A percentile compares a stretch with the other conserved stretches of the same genome.
Evolutionary conservation across 192 early-diverging fungal species (phyloP).

Genomic region (Coemansia sp.): DNA sequence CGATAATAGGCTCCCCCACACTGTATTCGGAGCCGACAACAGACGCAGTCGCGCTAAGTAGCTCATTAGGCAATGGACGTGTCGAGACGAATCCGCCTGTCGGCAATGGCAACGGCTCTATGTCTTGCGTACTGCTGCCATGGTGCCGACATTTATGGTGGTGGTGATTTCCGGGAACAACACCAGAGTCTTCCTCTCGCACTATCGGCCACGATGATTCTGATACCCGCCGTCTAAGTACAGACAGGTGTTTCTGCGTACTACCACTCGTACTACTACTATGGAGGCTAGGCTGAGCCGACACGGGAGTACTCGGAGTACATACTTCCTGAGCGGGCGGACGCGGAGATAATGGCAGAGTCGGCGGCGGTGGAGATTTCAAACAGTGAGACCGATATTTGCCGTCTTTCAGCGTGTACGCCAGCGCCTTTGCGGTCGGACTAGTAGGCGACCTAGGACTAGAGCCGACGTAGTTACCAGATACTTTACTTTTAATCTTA

Average conservation of each 20-base stretch:
- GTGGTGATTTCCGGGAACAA: too few species aligned
- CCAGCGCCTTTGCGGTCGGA: constrained; percentile 11
- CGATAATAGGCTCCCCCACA: constrained; percentile 6
- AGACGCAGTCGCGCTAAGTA: not conserved
- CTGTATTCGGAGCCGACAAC: constrained; percentile 10
- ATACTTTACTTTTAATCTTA: constrained; percentile 43
- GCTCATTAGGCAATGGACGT: not conserved
- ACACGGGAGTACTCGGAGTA: too few species aligned
- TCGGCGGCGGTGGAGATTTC: not conserved
- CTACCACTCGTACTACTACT: not conserved
- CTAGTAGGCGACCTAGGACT: constrained; percentile 27
- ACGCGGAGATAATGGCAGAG: too few species aligned
- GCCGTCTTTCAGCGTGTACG: constrained; percentile 49
- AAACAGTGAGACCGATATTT: constrained; percentile 35
- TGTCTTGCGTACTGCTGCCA: not conserved
- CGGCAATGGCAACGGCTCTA: constrained; percentile 24
- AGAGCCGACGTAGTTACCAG: constrained; percentile 26
- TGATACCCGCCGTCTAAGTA: too few species aligned
- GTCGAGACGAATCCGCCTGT: constrained; percentile 12
- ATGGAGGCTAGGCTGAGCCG: not conserved
- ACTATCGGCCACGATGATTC: too few species aligned
- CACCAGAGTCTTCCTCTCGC: too few species aligned
- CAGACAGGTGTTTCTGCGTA: too few species aligned
- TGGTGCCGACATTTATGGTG: not conserved
- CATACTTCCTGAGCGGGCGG: too few species aligned